Conservation (phyloP, 2,329 filamentous ascomycete species). For the Claviceps capensis region DNA sequence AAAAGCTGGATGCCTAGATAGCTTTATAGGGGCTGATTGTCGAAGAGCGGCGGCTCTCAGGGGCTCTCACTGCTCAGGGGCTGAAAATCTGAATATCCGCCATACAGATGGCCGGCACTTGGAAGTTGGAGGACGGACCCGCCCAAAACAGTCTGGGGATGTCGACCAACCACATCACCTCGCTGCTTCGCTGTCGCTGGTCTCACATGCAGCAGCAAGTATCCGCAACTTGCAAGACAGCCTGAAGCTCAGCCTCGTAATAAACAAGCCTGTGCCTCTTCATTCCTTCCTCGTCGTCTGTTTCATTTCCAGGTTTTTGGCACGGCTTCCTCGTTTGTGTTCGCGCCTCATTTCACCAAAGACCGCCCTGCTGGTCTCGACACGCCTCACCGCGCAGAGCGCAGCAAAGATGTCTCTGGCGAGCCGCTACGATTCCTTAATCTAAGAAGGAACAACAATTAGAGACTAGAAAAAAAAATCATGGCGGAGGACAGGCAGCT, state of each 20-base stretch:
- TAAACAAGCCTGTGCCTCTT: neutral
- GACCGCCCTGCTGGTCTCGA: neutral
- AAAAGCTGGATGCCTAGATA: no score
- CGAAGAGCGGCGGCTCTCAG: no score
- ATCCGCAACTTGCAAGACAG: no score
- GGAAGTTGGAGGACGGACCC: no score
- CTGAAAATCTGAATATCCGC: no score
- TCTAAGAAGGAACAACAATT: neutral
- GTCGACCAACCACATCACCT: no score
- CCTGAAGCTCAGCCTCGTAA: neutral
- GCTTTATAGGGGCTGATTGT: no score
- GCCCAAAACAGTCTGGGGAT: no score
- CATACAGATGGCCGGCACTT: no score
- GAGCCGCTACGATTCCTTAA: constrained; percentile 1
- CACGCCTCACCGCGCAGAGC: neutral
- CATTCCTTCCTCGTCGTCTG: neutral
- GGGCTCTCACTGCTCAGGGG: no score
- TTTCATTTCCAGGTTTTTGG: neutral
- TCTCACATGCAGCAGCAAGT: no score
- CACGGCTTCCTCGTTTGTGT: neutral
- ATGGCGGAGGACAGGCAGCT: constrained; percentile 19
- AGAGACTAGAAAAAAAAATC: constrained; percentile 10
- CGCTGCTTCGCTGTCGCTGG: no score
- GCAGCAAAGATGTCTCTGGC: constrained; percentile 7
- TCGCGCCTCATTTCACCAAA: neutral